These are phyloP conservation scores for Penicillium digitatum DNA, from an alignment of 2,329 filamentous ascomycete genomes.

Conservation along the genomic window DNA sequence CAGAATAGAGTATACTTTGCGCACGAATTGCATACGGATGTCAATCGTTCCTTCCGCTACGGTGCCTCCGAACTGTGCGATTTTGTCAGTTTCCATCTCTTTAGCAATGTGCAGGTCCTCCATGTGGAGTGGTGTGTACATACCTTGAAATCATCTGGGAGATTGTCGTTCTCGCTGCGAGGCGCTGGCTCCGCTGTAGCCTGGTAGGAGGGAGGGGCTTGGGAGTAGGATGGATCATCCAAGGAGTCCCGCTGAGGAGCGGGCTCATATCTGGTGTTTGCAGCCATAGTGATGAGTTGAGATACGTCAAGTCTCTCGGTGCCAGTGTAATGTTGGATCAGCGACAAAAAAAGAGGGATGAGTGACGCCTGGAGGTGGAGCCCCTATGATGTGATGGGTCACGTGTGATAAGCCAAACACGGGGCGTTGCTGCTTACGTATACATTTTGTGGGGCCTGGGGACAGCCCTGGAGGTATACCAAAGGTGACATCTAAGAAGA, in stretches of 20 bases:
- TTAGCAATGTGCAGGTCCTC: not conserved
- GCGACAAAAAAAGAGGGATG: conserved; percentile 2
- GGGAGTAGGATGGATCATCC: conserved; percentile 65
- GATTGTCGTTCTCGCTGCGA: conserved; percentile 78
- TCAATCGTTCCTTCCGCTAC: conserved; percentile 92
- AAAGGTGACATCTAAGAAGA: no score
- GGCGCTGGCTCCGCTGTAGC: conserved; percentile 56
- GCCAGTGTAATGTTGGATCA: not conserved
- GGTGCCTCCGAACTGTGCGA: conserved; percentile 73
- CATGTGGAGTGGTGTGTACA: not conserved
- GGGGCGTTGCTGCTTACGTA: not conserved
- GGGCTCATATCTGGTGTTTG: conserved; percentile 74
- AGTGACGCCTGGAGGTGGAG: conserved; percentile 4
- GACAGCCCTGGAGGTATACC: no score
- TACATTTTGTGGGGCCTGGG: not conserved
- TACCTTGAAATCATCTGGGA: conserved; percentile 97
- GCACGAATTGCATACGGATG: conserved; percentile 93
- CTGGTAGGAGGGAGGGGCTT: conserved; percentile 80
- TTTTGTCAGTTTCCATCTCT: conserved; percentile 11
- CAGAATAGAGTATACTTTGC: conserved; percentile 97
- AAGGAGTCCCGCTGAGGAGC: conserved; percentile 85
- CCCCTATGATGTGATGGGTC: conserved; percentile 1
- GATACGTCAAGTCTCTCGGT: not conserved
- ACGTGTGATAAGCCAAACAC: conserved; percentile 9
- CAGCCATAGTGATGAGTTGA: conserved; percentile 54